Evolutionary conservation across 2,329 filamentous ascomycete species (phyloP), one percentile per base, ranked within the genome.

Genomic region (Aspergillus sp.): DNA sequence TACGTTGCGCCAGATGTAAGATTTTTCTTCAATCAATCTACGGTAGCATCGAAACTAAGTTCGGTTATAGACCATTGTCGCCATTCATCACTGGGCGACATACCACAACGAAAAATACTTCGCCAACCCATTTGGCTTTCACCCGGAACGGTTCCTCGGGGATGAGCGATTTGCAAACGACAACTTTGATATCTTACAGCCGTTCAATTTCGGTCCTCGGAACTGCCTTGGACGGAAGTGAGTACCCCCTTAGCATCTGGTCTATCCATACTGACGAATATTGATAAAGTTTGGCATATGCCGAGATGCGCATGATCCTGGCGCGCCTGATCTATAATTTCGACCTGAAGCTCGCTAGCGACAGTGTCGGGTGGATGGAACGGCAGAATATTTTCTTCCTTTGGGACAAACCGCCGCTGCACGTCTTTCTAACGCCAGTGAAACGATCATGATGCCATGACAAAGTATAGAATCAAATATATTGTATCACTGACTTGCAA

Each of bases 271-370:
- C 45, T 47, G 45, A 47, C 22, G 45, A 22, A 10, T 3, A 10
- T 12, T 24, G 18, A 36, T 53, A 78, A 67, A 70, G 78, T 71
- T 69, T 84, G 31, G 80, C 80, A 1, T 80, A 80, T 55, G 70
- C 78, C 12, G 81, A 84, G 64, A 79, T 83, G 74, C 73, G 80
- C 3, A 67, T 81, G 10, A 77, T 83, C 47, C 65, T 84, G 14
- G 75, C 78, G 0, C 75, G 75, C 4, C 62, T 84, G 9, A 60
- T 84, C 0, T 83, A 72, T 68, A 80, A 78, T 54, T 84, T 82
- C 63, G 81, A 84, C 59, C 55, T 82, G 59, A 66, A 69, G 46
- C 67, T 81, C 31, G 73, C 71, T 1, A 65, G 73, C 5, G 70
- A 73, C 11, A 73, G 72, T 47, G 39, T 65, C 7, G 59, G 68